A percentile compares a stretch with the other conserved stretches of the same genome.
These are phyloP conservation scores for Gastrolobium villosum DNA, from an alignment of 306 rosid genomes.

Conservation along the genomic window DNA sequence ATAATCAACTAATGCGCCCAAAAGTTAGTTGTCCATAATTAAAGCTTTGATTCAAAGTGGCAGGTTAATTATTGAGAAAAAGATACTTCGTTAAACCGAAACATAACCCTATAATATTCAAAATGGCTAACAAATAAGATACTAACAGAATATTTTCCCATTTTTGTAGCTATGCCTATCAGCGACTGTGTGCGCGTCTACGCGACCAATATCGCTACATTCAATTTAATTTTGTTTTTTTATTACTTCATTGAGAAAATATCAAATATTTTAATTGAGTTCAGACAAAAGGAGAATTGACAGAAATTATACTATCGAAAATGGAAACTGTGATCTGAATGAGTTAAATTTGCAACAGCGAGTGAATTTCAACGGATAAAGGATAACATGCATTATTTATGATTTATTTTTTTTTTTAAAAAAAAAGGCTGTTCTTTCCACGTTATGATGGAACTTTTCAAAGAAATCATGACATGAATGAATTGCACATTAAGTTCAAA, in stretches of 20 bases:
- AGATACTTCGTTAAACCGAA: conserved; percentile 14
- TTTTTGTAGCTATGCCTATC: background rate
- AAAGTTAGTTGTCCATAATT: conserved; percentile 46
- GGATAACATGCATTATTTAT: conserved; percentile 15
- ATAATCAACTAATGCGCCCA: conserved; percentile 47
- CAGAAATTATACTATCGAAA: background rate
- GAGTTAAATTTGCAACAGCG: background rate
- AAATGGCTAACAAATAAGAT: conserved; percentile 16
- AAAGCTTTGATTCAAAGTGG: conserved; percentile 42
- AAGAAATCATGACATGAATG: conserved; percentile 46
- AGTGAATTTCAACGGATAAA: background rate
- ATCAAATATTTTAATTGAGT: background rate
- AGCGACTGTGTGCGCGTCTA: background rate
- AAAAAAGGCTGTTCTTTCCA: conserved; percentile 39
- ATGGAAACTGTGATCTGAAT: conserved; percentile 19
- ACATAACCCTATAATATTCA: conserved; percentile 21
- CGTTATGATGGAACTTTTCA: conserved; percentile 54
- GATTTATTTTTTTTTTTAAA: too few species aligned
- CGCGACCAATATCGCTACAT: background rate
- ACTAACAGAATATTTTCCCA: conserved; percentile 16
- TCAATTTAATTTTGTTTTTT: background rate
- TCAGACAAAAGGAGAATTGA: background rate
- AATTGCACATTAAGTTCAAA: conserved; percentile 43
- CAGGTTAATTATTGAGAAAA: conserved; percentile 34
- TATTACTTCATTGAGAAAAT: background rate